Evolutionary conservation across 768 basidiomycete species (phyloP), one percentile per base, ranked within the genome.

Genomic region (Exsudoporus frostii): DNA sequence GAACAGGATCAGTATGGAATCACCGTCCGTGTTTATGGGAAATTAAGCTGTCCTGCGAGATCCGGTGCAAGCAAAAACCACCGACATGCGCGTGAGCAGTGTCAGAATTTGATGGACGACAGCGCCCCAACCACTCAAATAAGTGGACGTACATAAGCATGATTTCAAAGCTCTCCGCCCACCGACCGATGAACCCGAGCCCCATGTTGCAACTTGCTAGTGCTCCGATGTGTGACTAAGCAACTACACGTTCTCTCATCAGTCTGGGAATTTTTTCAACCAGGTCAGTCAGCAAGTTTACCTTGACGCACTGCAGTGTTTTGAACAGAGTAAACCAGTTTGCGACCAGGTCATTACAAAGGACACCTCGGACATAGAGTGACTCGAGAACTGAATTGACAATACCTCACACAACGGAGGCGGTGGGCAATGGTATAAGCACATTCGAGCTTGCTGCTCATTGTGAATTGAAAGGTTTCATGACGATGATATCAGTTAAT

Each of bases 181-280:
- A 71, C 75, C 60, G 72, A 75, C 51, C 73, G 90, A 92, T 17
- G 89, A 87, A 63, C 90, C 90, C 38, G 84, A 84, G 59, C 80
- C 83, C 83, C 43, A 9, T 3, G 10, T 3, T 30, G 29, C 29
- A 0, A 6, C 25, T 25, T 25, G 25, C 25, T 3, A 3, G 25
- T 25, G 3, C 25, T 20, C 51, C 56, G 22, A 25, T 39, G 91
- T 86, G 67, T 86, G 86, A 62, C 84, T 87, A 22, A 85, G 74
- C 30, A 92, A 73, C 88, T 90, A 92, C 25, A 78, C 84, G 63
- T 88, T 89, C 71, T 94, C 92, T 10, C 82, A 78, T n/a, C 41
- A 29, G 45, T 45, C n/a, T 17, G 25, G 33, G 37, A 33, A 55
- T 1, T 1, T 20, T 24, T 47, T 48, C 37, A 22, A 32, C 5